Conservation (phyloP, 768 basidiomycete genomes). For the Dendrothele bispora region DNA sequence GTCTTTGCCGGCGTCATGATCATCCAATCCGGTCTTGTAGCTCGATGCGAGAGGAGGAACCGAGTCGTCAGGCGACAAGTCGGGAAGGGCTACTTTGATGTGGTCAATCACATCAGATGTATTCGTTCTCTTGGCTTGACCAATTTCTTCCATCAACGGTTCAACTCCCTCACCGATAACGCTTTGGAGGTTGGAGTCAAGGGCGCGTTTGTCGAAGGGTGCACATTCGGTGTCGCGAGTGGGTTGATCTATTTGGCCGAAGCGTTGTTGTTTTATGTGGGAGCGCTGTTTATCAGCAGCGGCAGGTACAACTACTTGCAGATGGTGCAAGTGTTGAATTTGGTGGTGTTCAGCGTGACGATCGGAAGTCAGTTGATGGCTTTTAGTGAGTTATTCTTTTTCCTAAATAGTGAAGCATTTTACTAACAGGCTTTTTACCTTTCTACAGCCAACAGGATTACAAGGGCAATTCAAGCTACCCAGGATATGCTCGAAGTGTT, state of each 20-base stretch:
- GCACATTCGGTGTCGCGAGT: conserved; percentile 77
- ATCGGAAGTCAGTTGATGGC: conserved; percentile 89
- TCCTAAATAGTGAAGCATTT: conserved; percentile 6
- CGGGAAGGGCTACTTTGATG: conserved; percentile 83
- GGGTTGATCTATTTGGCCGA: conserved; percentile 88
- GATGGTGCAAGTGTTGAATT: conserved; percentile 87
- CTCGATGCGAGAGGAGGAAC: conserved; percentile 72
- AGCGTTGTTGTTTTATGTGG: conserved; percentile 89
- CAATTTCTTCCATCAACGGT: conserved; percentile 63
- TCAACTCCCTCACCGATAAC: conserved; percentile 57
- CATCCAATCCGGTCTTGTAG: conserved; percentile 70
- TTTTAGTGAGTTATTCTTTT: conserved; percentile 68
- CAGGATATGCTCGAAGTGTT: conserved; percentile 74
- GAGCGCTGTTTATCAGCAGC: conserved; percentile 77
- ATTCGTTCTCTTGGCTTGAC: conserved; percentile 90
- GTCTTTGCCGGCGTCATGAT: conserved; percentile 78
- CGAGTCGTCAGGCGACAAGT: conserved; percentile 87
- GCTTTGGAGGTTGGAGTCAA: conserved; percentile 69
- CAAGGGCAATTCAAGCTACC: conserved; percentile 86
- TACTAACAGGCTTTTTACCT: conserved; percentile 6
- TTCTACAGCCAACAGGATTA: conserved; percentile 64
- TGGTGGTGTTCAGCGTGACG: conserved; percentile 91
- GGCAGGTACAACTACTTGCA: conserved; percentile 85
- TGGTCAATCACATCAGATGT: conserved; percentile 80
- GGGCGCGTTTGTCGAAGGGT: conserved; percentile 87